Base-by-base conservation (phyloP, 1,139 yeast species). In the Geotrichum carabidarum region DNA sequence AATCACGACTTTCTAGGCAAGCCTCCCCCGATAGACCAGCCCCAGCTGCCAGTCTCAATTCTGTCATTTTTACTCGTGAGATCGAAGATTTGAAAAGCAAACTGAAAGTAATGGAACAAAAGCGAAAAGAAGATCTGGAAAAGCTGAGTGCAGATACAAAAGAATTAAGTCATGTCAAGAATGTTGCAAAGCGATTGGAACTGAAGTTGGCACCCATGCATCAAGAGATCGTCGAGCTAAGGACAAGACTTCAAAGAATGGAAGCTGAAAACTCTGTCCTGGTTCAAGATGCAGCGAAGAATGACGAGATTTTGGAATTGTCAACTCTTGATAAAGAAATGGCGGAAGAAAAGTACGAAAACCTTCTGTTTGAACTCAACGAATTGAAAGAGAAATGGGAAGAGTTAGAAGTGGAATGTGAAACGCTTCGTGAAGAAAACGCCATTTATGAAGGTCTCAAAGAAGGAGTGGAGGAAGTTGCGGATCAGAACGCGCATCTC, bases 281-380 rank as follows among this genome's bases (percentile, higher is more conserved):
- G 14, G 63, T 62, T 27, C 76, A 72, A 36, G 63, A 58, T 14
- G 66, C 73, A 45, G 70, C 67, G 27, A 64, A 60, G 32, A 63
- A 66, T 14, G 71, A 77, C 12, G 81, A 79, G 44, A 68, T 73
- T 0, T 58, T 83, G 18, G 91, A 85, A 60, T 70, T 78, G 64
- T 65, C 78, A 0, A 68, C 77, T 0, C 72, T 82, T 1, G 90
- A 84, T 53, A 74, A 76, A 55, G 85, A 79, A 58, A 76, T 76
- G 63, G 72, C 81, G 2, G 74, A 73, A 32, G 78, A 73, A 41
- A 69, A 73, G 11, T 77, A 74, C 50, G 73, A 69, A 11, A 60
- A 67, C 4, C 65, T 84, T 31, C 63, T 65, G 8, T 58, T 58
- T 11, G 69, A 68, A 37, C 55, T 70, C 32, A 64, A 65, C 1